A percentile compares a stretch with the other conserved stretches of the same genome.
Conservation (phyloP, 2,329 filamentous ascomycete species). For the Aureobasidium sp. region DNA sequence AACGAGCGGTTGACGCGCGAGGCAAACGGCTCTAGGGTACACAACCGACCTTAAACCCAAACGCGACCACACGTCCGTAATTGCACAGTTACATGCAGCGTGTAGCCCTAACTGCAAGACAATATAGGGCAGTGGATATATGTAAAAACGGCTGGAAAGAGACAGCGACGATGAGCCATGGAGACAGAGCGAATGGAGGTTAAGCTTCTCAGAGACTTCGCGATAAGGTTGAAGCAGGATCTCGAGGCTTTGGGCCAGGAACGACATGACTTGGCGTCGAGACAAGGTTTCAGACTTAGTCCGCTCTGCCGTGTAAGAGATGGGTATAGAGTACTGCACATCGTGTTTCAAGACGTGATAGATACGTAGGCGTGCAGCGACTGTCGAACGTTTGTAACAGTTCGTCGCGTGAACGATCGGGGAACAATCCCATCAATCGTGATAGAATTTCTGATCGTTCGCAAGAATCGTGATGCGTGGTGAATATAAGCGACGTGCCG, state of each 20-base stretch:
- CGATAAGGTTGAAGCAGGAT: neutral
- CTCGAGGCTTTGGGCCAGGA: neutral
- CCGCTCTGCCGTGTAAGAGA: neutral
- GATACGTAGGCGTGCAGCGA: neutral
- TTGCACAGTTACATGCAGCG: neutral
- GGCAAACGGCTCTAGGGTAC: neutral
- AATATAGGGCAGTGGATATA: neutral
- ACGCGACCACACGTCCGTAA: neutral
- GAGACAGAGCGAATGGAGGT: neutral
- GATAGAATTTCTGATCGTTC: neutral
- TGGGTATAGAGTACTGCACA: neutral
- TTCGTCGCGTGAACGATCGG: neutral
- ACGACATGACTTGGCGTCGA: neutral
- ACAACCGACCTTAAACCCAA: neutral
- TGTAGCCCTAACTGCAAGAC: neutral
- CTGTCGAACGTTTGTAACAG: neutral
- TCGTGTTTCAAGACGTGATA: neutral
- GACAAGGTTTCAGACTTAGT: neutral
- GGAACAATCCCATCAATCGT: neutral
- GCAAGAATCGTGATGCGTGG: neutral
- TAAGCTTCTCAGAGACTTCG: neutral
- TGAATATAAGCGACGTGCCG: neutral
- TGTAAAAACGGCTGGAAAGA: too few species aligned
- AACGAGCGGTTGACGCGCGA: slow-evolving; percentile 1
- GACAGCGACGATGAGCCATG: too few species aligned